Base-by-base conservation (phyloP, 306 rosid genomes). In the Clitoria ternatea region DNA sequence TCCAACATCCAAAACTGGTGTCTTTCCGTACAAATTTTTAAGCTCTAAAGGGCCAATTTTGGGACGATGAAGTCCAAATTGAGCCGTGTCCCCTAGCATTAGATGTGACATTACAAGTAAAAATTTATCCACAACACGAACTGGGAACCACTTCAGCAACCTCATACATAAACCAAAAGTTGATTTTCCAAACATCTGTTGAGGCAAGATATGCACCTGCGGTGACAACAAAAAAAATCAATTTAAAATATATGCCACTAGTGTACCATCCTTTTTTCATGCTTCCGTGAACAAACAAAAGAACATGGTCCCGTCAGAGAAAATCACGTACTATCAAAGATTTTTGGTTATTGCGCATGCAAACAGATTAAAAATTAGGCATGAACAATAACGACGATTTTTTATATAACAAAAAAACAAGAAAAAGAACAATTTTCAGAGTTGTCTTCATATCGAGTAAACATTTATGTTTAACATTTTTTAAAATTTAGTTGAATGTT, bases 1-100 rank as follows among this genome's bases (percentile, higher is more conserved):
- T 15, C 97, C 97, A 54, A 91, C 85, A 69, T 91, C 97, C 61
- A 91, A 76, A n/a, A 91, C 97, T 3, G 97, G 97, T 10, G 96
- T 91, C 66, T 89, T 91, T 23, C 93, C 97, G 9, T 78, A 64
- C 45, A 79, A 23, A 75, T 56, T 81, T 79, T 91, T 91, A 81
- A 83, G 84, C 81, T 83, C 78, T 1, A 91, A 84, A 54, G 97
- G 97, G 48, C 97, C 97, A 22, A 84, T 69, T 22, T 82, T 59
- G 3, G 97, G 97, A 40, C 97, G 96, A 67, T 57, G n/a, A 44
- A 91, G 74, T 44, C 97, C 97, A 23, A 75, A 77, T 20, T 22
- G 82, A 45, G 92, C 53, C 0, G 97, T 91, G 86, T 91, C 89
- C 17, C 97, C 97, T 3, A 91, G 84, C 69, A 82, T 69, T 23